Base-by-base conservation (phyloP, 805 yeast genomes). In the Candida argentea region DNA sequence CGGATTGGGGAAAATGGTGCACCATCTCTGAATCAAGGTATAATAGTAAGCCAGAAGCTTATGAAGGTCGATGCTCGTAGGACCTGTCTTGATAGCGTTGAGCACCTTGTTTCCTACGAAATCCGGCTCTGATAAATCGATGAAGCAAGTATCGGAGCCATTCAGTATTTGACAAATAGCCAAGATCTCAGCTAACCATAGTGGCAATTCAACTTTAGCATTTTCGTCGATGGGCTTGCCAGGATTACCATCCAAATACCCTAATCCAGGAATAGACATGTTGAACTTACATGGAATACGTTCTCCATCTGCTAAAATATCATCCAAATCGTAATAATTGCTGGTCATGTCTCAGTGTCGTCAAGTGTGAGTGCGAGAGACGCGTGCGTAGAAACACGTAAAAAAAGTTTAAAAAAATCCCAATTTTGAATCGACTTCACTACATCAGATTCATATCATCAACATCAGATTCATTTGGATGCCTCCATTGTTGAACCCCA, bases 171-270 rank as follows among this genome's bases (percentile, higher is more conserved):
- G 48, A 37, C 52, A 58, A 24, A 37, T 48, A 0, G 94, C 94
- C 18, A 87, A 55, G 2, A 80, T 69, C 33, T 76, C 76, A 0
- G 95, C 93, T 22, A 89, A 54, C 97, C 97, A 89, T 16, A 86
- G 51, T 0, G 97, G 97, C 14, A 89, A 61, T 33, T 82, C 87
- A 3, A 85, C 43, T 42, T 74, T 75, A 3, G 86, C 64, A 19
- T 73, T 76, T 40, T 71, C 65, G 30, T 57, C 53, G 17, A 78
- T 59, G 34, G 74, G 48, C 37, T 72, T 66, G 1, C 80, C 83
- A 1, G 85, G 82, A 35, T 78, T 73, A 5, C 87, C 85, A 43
- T 80, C 87, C 5, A 89, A 59, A 44, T 78, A 84, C 3, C 95
- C 96, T n/a, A 89, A 57, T 0, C 91, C 89, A 0, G 94, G 93